Evolutionary conservation across 2,329 filamentous ascomycete species (phyloP).

Genomic region (Aspergillus hortae): DNA sequence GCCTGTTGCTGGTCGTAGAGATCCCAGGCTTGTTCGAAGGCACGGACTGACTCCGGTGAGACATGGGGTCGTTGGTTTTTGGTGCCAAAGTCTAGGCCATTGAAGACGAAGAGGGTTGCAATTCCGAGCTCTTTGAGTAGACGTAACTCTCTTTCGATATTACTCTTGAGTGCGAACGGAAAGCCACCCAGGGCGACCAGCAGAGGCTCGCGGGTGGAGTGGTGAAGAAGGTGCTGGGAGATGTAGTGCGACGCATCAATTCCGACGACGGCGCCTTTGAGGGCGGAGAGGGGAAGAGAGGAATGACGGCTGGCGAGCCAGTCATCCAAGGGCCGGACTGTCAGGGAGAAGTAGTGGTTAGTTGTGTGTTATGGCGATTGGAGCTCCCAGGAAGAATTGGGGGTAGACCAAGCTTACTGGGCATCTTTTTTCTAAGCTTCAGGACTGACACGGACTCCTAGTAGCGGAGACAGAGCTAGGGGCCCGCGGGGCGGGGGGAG

Average conservation of each 20-base stretch:
- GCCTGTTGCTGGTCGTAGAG: slow-evolving; percentile 80
- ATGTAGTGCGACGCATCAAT: slow-evolving; percentile 91
- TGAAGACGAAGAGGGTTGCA: slow-evolving; percentile 85
- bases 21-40: slow-evolving; percentile 78
- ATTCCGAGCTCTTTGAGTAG: slow-evolving; percentile 67
- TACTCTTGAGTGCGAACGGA: slow-evolving; percentile 70
- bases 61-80: slow-evolving; percentile 63
- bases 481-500: slow-evolving; percentile 12
- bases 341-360: slow-evolving; percentile 4
- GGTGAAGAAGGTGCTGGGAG: slow-evolving; percentile 67
- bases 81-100: slow-evolving; percentile 75
- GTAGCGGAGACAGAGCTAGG: slow-evolving; percentile 27
- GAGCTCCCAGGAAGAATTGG: slow-evolving; percentile 4
- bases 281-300: slow-evolving; percentile 62
- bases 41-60: slow-evolving; percentile 60
- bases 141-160: slow-evolving; percentile 73
- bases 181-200: slow-evolving; percentile 85
- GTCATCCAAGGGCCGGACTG: slow-evolving; percentile 53
- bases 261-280: slow-evolving; percentile 72
- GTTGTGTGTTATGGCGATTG: not conserved
- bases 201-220: slow-evolving; percentile 76
- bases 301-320: slow-evolving; percentile 55
- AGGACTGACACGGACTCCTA: slow-evolving; percentile 20
- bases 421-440: slow-evolving; percentile 28
- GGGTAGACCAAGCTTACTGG: slow-evolving; percentile 28